These are phyloP conservation scores for Trypanosoma congolense DNA, from an alignment of 208 protist genomes.

Conservation along the genomic window DNA sequence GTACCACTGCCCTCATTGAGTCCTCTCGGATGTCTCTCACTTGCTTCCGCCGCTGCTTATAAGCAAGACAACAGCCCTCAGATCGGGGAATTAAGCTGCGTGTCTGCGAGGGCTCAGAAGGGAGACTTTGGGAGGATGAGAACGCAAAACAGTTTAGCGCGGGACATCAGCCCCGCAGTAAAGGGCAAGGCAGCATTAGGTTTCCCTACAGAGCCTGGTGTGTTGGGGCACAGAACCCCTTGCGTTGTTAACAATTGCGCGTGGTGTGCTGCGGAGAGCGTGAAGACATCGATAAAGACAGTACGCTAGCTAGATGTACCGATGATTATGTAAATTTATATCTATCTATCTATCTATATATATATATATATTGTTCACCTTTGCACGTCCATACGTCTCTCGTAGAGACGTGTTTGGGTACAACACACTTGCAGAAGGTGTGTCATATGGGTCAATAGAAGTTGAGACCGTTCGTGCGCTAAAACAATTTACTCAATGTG, in stretches of 20 bases:
- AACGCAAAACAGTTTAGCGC: conserved; percentile 10
- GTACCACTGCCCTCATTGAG: no score
- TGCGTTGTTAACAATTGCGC: conserved; percentile 66
- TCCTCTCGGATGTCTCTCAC: background rate
- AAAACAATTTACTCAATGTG: no score
- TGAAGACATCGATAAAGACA: background rate
- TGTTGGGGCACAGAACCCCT: conserved; percentile 44
- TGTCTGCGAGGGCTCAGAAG: background rate
- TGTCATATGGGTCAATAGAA: no score
- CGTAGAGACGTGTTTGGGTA: no score
- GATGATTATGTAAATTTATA: no score
- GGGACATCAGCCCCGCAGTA: background rate
- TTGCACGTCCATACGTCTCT: no score
- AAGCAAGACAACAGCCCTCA: background rate
- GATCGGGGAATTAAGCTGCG: background rate
- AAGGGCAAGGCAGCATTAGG: conserved; percentile 1
- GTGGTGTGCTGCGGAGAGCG: conserved; percentile 56
- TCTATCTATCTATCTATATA: no score
- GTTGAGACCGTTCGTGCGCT: no score
- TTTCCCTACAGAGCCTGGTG: conserved; percentile 11
- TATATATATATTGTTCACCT: no score
- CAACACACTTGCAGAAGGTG: no score
- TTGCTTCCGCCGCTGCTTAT: background rate
- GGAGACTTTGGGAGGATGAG: conserved; percentile 12
- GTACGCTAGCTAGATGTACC: background rate